Evolutionary conservation across 148 eudicot species (phyloP).

Genomic region (Nepenthes gracilis): DNA sequence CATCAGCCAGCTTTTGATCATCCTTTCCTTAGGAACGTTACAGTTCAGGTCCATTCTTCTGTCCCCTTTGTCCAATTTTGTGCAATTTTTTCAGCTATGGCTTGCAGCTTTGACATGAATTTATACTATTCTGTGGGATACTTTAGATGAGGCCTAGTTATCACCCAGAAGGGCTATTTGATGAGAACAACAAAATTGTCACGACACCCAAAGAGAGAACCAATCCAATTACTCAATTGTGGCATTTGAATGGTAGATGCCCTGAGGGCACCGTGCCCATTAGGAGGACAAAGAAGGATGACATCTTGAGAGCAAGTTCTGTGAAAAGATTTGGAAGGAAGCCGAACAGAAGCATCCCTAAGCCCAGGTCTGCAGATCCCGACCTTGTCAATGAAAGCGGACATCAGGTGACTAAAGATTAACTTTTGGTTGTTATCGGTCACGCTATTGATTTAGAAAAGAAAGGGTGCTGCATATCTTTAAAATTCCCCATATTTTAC

Average conservation of each 20-base stretch:
- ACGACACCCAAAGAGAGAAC: constrained; percentile 14
- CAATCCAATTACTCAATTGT: constrained; percentile 46
- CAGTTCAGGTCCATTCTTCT: constrained; percentile 48
- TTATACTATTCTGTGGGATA: not conserved
- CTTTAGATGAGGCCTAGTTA: constrained; percentile 69
- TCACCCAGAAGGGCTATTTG: constrained; percentile 78
- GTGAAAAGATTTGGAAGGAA: constrained; percentile 76
- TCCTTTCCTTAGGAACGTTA: constrained; percentile 87
- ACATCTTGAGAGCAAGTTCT: constrained; percentile 81
- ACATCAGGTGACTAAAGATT: constrained; percentile 56
- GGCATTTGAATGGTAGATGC: constrained; percentile 78
- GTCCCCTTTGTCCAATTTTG: not conserved
- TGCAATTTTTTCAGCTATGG: not conserved
- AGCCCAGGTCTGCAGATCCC: constrained; percentile 93
- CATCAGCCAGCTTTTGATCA: constrained; percentile 93
- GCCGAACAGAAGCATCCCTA: constrained; percentile 49
- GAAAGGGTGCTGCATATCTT: not conserved
- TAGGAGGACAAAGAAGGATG: constrained; percentile 77
- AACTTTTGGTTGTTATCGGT: not conserved
- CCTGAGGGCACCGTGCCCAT: constrained; percentile 72
- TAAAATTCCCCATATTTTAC: no score
- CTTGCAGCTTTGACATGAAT: not conserved
- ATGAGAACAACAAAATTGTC: constrained; percentile 32
- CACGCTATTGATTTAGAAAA: not conserved
- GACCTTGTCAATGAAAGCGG: constrained; percentile 85